Evolutionary conservation across 1,284 basidiomycete species (phyloP).

Genomic region (Fomitopsis palustris): DNA sequence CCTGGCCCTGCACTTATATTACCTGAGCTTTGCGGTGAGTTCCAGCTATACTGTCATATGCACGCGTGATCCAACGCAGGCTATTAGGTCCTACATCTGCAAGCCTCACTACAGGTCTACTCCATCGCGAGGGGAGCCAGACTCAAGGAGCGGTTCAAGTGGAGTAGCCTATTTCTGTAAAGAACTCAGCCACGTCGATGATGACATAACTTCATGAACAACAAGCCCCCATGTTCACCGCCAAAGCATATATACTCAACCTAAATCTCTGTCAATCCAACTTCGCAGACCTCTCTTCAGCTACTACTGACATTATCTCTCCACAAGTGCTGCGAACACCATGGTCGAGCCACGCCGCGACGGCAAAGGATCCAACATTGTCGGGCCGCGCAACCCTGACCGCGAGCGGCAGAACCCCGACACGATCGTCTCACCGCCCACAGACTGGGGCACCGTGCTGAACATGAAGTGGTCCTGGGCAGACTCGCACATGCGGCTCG

Average conservation of each 20-base stretch:
- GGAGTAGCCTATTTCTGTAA: not conserved
- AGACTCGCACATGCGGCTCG: conserved; percentile 61
- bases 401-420: conserved; percentile 57
- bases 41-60: too few species aligned
- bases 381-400: conserved; percentile 51
- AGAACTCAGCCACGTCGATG: not conserved
- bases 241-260: too few species aligned
- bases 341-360: conserved; percentile 30
- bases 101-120: not conserved
- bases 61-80: too few species aligned
- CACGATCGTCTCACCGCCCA: conserved; percentile 54
- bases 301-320: not conserved
- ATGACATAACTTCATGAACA: not conserved
- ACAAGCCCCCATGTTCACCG: not conserved
- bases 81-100: too few species aligned
- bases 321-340: not conserved
- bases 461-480: conserved; percentile 69
- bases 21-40: too few species aligned
- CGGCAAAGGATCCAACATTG: conserved; percentile 42
- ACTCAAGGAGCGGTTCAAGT: not conserved
- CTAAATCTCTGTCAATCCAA: too few species aligned
- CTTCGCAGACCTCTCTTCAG: too few species aligned
- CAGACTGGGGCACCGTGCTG: conserved; percentile 58
- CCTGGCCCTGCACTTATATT: too few species aligned
- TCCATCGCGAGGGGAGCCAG: not conserved